Percentiles rank a stretch among this genome's conserved stretches.
phyloP scores from a whole-genome alignment of 129 eudicot genomes.

The Artemisia annua region DNA sequence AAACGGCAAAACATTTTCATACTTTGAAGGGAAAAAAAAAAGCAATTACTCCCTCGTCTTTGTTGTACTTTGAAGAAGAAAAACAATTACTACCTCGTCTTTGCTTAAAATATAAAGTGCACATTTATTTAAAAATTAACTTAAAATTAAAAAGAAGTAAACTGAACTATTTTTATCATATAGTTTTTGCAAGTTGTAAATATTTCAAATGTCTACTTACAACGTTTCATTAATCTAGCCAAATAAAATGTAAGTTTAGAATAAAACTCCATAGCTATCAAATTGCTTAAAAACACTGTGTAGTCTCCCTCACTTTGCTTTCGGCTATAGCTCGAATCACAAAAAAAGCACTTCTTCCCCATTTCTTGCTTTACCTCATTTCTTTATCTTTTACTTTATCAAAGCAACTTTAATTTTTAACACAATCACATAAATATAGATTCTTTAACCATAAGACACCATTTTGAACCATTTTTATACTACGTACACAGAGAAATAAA shows the following conservation, averaged over 20 bases:
- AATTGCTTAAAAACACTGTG: constrained; percentile 5
- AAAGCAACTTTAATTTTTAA: constrained; percentile 38
- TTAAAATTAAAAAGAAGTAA: no score
- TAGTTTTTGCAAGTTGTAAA: no score
- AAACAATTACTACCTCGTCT: no score
- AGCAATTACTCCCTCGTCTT: no score
- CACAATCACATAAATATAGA: background rate
- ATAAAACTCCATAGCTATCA: background rate
- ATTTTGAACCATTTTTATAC: background rate
- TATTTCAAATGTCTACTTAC: no score
- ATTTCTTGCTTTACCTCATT: background rate
- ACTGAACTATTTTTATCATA: no score
- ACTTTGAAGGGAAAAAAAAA: no score
- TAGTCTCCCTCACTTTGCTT: constrained; percentile 37
- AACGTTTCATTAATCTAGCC: background rate
- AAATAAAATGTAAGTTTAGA: background rate
- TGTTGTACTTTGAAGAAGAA: no score
- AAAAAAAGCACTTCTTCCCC: constrained; percentile 22
- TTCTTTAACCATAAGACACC: constrained; percentile 11
- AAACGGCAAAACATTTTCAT: no score
- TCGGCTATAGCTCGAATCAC: constrained; percentile 29
- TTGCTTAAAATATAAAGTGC: no score
- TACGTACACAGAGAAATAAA: no score
- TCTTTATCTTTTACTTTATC: constrained; percentile 49
- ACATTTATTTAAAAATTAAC: no score